A percentile compares a stretch with the other conserved stretches of the same genome.
These are phyloP conservation scores for Russula lepida DNA, from an alignment of 768 basidiomycete genomes.

Conservation along the genomic window DNA sequence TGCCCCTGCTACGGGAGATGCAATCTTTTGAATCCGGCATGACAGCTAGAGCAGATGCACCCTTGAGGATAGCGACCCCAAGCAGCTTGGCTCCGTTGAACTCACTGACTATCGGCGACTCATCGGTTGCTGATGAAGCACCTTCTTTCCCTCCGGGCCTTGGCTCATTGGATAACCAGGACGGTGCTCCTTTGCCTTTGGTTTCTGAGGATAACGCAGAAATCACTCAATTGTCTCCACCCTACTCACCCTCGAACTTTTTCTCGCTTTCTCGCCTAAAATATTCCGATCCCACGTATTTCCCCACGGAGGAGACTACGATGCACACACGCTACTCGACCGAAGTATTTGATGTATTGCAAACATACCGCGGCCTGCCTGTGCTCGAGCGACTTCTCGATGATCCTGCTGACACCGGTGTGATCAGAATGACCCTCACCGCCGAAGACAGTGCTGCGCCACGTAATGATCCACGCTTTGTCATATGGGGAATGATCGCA, in stretches of 20 bases:
- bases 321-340: constrained; percentile 59
- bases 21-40: constrained; percentile 80
- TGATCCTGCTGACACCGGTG: constrained; percentile 50
- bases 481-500: constrained; percentile 73
- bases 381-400: constrained; percentile 56
- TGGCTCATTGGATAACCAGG: constrained; percentile 6
- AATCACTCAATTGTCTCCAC: not conserved
- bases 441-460: constrained; percentile 63
- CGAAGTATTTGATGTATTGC: constrained; percentile 72
- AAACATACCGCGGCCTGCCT: constrained; percentile 71
- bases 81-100: not conserved
- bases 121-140: not conserved
- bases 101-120: not conserved
- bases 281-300: constrained; percentile 23
- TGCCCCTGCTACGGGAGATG: constrained; percentile 65
- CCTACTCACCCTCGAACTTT: constrained; percentile 8
- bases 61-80: not conserved
- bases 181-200: constrained; percentile 6
- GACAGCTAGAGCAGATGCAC: constrained; percentile 55
- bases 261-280: constrained; percentile 17
- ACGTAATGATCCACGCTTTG: constrained; percentile 82
- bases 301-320: constrained; percentile 40
- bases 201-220: constrained; percentile 7
- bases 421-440: constrained; percentile 63
- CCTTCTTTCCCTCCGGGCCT: constrained; percentile 1